Conservation (phyloP, 495 filamentous ascomycete genomes). For the Aspergillus egyptiacus region DNA sequence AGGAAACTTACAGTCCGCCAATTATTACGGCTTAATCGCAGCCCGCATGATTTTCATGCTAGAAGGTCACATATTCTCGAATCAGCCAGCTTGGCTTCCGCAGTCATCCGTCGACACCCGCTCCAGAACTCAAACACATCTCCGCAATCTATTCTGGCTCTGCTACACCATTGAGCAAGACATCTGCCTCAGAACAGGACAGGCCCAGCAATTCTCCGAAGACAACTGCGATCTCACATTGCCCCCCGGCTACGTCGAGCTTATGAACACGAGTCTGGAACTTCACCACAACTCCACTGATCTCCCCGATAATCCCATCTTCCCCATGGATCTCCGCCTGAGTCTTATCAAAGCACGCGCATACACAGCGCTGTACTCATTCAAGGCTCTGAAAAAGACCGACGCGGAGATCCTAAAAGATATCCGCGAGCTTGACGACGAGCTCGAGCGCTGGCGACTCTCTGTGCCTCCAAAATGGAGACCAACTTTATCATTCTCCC, state of each 20-base stretch:
- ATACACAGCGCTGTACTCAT: constrained; percentile 43
- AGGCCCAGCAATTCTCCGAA: constrained; percentile 46
- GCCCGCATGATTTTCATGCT: constrained; percentile 44
- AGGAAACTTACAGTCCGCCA: constrained; percentile 41
- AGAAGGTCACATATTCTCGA: constrained; percentile 33
- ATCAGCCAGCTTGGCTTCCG: constrained; percentile 1
- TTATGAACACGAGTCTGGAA: constrained; percentile 27
- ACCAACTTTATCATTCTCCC: constrained; percentile 38
- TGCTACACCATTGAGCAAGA: constrained; percentile 50
- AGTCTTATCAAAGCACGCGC: constrained; percentile 47
- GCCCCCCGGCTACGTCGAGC: constrained; percentile 39
- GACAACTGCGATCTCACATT: constrained; percentile 50
- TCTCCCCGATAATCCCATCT: constrained; percentile 31
- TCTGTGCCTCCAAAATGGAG: constrained; percentile 39
- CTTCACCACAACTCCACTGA: constrained; percentile 15
- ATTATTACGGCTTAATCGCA: constrained; percentile 37
- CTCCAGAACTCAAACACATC: constrained; percentile 23
- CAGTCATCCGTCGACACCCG: constrained; percentile 1
- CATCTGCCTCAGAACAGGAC: constrained; percentile 43
- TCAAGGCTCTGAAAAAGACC: constrained; percentile 40
- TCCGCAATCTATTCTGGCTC: constrained; percentile 50
- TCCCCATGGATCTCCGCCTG: constrained; percentile 45
- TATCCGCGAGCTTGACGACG: constrained; percentile 48
- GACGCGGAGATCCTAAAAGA: constrained; percentile 48
- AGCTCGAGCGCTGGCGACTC: constrained; percentile 45